These are phyloP conservation scores for Ambrosiella beaveri DNA, from an alignment of 2,329 filamentous ascomycete species.

Conservation along the genomic window DNA sequence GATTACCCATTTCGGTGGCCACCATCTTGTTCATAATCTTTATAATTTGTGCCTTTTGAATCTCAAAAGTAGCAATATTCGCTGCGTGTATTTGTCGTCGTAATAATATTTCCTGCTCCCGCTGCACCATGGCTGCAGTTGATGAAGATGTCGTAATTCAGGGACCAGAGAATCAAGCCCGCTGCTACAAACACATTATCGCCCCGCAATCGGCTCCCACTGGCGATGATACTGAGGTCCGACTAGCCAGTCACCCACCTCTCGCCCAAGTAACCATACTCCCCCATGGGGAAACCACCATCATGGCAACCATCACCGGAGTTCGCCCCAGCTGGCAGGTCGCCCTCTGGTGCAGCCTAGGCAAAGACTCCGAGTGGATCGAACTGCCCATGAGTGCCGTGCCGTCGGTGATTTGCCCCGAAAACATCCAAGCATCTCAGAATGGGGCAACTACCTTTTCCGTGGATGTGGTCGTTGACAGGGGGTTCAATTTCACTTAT, in stretches of 20 bases:
- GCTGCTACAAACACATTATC: constrained; percentile 4
- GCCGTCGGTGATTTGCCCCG: constrained; percentile 20
- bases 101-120: not conserved
- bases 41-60: no score
- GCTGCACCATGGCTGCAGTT: not conserved
- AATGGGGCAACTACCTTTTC: constrained; percentile 8
- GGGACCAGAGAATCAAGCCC: constrained; percentile 5
- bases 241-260: constrained; percentile 40
- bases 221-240: constrained; percentile 1
- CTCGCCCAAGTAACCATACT: constrained; percentile 57
- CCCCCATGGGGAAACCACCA: constrained; percentile 29
- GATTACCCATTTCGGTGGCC: not conserved
- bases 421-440: constrained; percentile 13
- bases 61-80: no score
- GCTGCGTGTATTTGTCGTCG: no score
- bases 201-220: not conserved
- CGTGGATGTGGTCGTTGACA: not conserved
- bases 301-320: constrained; percentile 56
- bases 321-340: constrained; percentile 46
- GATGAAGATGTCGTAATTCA: constrained; percentile 7
- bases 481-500: constrained; percentile 39
- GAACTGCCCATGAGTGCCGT: constrained; percentile 26
- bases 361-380: constrained; percentile 35
- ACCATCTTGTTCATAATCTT: not conserved
- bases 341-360: constrained; percentile 47